These are phyloP conservation scores for Yamadazyma philogaea DNA, from an alignment of 805 yeast genomes.

Conservation along the genomic window DNA sequence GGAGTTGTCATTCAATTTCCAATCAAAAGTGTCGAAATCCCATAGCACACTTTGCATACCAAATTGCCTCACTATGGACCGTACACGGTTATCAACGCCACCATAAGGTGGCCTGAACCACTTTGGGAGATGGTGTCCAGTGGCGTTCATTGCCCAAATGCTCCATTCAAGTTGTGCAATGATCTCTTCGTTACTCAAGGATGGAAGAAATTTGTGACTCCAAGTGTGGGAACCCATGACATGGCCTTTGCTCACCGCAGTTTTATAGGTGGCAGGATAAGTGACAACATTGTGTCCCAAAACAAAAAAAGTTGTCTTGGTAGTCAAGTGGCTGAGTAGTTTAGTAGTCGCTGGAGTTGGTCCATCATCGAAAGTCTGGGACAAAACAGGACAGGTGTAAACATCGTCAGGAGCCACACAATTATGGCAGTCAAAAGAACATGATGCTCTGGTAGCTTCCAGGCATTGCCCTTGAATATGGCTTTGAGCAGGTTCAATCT, in stretches of 20 bases:
- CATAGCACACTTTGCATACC: constrained; percentile 87
- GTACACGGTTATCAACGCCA: constrained; percentile 82
- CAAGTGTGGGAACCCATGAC: constrained; percentile 87
- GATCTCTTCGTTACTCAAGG: constrained; percentile 72
- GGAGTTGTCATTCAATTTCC: constrained; percentile 58
- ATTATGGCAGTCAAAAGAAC: constrained; percentile 84
- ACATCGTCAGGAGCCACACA: constrained; percentile 78
- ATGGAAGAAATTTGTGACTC: constrained; percentile 84
- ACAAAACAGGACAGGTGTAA: constrained; percentile 64
- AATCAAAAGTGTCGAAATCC: constrained; percentile 90
- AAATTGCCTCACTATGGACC: constrained; percentile 75
- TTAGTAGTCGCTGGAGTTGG: constrained; percentile 72
- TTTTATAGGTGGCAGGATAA: constrained; percentile 68
- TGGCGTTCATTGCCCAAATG: constrained; percentile 97
- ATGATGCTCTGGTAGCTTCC: constrained; percentile 38
- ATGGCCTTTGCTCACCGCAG: constrained; percentile 62
- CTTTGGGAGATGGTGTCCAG: constrained; percentile 79
- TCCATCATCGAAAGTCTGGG: constrained; percentile 95
- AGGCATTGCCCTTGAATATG: constrained; percentile 62
- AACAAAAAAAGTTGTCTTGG: constrained; percentile 75
- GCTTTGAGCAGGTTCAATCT: constrained; percentile 45
- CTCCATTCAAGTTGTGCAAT: constrained; percentile 93
- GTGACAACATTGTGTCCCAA: constrained; percentile 78
- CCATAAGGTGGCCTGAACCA: constrained; percentile 98
- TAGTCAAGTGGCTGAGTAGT: constrained; percentile 50